phyloP scores from a whole-genome alignment of 176 grass and related monocot species.

The Zea mays region DNA sequence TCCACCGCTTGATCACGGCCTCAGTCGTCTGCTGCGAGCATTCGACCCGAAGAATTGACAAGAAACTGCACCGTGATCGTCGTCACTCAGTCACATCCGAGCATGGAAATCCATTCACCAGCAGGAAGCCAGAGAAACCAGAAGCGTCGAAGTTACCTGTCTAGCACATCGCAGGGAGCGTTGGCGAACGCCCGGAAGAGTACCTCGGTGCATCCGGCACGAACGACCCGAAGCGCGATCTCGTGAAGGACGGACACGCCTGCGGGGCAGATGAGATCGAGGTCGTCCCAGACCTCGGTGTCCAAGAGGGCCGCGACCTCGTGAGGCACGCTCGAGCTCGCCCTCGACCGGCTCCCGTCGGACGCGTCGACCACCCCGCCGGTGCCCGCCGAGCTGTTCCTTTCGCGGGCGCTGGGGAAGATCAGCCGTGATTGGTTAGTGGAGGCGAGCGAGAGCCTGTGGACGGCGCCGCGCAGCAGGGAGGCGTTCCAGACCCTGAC shows the following conservation, averaged over 20 bases:
- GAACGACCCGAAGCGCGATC: constrained; percentile 22
- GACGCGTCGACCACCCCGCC: not conserved
- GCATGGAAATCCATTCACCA: not conserved
- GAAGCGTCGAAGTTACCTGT: constrained; percentile 1
- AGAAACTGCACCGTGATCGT: constrained; percentile 13
- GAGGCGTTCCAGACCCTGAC: constrained; percentile 36
- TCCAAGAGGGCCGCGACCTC: not conserved
- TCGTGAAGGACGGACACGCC: constrained; percentile 34
- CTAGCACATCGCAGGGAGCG: constrained; percentile 33
- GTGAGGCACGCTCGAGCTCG: constrained; percentile 1
- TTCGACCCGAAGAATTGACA: constrained; percentile 17
- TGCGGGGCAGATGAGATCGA: constrained; percentile 3
- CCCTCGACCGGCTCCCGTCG: constrained; percentile 12
- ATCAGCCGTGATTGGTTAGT: not conserved
- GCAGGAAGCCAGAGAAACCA: not conserved
- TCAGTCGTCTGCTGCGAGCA: constrained; percentile 29
- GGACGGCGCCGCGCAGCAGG: constrained; percentile 4
- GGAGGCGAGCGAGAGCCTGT: constrained; percentile 11
- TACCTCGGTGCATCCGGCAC: constrained; percentile 5
- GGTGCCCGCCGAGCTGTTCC: constrained; percentile 16
- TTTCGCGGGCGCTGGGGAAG: not conserved
- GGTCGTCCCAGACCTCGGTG: constrained; percentile 8
- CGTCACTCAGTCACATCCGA: not conserved
- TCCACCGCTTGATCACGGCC: constrained; percentile 37
- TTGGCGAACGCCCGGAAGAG: constrained; percentile 18